Percentiles rank a stretch among this genome's conserved stretches.
These are phyloP conservation scores for Bryoglossum gracile DNA, from an alignment of 495 filamentous ascomycete genomes.

Conservation along the genomic window DNA sequence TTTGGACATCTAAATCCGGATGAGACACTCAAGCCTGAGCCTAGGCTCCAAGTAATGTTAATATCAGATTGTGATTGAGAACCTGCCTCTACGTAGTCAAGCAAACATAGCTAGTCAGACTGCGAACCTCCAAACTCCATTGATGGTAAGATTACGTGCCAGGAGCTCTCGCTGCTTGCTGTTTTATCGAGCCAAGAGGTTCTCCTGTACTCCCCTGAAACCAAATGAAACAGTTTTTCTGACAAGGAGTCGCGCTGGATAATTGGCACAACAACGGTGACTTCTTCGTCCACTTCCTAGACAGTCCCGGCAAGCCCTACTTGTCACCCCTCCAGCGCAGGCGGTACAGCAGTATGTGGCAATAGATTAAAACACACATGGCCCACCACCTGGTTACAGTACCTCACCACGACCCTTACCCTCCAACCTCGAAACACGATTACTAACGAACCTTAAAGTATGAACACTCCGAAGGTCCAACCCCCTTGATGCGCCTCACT, in stretches of 20 bases:
- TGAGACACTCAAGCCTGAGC: too few species aligned
- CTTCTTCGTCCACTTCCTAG: conserved; percentile 70
- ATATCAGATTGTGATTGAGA: too few species aligned
- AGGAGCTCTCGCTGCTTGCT: too few species aligned
- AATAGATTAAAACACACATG: conserved; percentile 48
- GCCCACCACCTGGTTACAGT: conserved; percentile 48
- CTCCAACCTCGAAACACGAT: neutral
- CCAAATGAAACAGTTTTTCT: too few species aligned
- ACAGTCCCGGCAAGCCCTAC: conserved; percentile 61
- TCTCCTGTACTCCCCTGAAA: neutral
- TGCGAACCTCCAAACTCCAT: too few species aligned
- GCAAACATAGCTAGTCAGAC: too few species aligned
- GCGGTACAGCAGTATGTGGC: conserved; percentile 61
- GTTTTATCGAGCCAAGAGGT: neutral
- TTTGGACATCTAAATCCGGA: neutral
- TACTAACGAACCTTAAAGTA: conserved; percentile 24
- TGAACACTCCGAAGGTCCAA: conserved; percentile 61
- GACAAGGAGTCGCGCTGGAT: conserved; percentile 32
- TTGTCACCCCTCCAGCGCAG: conserved; percentile 61
- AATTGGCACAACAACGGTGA: conserved; percentile 73
- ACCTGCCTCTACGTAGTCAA: too few species aligned
- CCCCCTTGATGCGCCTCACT: conserved; percentile 51
- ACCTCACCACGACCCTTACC: too few species aligned
- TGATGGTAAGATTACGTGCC: too few species aligned
- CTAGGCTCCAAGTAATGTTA: too few species aligned